A percentile compares a stretch with the other conserved stretches of the same genome.
Conservation (phyloP, 306 rosid species). For the Trifolium pratense region DNA sequence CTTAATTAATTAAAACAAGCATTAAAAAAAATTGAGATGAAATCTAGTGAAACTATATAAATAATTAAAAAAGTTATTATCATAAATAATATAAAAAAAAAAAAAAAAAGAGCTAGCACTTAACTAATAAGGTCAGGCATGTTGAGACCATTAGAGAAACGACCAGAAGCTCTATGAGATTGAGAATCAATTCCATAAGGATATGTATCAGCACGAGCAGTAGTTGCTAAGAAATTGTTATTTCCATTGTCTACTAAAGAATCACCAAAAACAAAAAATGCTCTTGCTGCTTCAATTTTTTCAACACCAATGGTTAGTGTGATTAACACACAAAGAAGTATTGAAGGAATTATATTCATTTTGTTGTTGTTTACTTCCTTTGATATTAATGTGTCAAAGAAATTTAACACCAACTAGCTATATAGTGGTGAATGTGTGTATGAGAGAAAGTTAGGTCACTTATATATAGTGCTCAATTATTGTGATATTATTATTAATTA, state of each 20-base stretch:
- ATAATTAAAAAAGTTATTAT: neutral
- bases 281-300: conserved; percentile 48
- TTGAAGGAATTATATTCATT: conserved; percentile 25
- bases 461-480: conserved; percentile 44
- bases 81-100: neutral
- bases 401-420: neutral
- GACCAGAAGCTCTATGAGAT: conserved; percentile 71
- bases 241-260: conserved; percentile 91
- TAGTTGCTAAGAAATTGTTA: conserved; percentile 76
- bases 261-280: conserved; percentile 90
- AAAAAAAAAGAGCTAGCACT: too few species aligned
- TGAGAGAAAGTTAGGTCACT: neutral
- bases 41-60: neutral
- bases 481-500: neutral
- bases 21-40: neutral
- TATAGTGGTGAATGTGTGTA: neutral
- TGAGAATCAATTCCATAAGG: conserved; percentile 89
- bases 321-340: neutral
- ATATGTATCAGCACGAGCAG: conserved; percentile 80
- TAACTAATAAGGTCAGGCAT: conserved; percentile 70
- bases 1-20: neutral
- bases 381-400: neutral
- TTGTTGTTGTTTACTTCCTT: conserved; percentile 8
- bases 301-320: neutral
- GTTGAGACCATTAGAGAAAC: conserved; percentile 81